phyloP scores from a whole-genome alignment of 129 eudicot genomes.

The Lactuca saligna region DNA sequence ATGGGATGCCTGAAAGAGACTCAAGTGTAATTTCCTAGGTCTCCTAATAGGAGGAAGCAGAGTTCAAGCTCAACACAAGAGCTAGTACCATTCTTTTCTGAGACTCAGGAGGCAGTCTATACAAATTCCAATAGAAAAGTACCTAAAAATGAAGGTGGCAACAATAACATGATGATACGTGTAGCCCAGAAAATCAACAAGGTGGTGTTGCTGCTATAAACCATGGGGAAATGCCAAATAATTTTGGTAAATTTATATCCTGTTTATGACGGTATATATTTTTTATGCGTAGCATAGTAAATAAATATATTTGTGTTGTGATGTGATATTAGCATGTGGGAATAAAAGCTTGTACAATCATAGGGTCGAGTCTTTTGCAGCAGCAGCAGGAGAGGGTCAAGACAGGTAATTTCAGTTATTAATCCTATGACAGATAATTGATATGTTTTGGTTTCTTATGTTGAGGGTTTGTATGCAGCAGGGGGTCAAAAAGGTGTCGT shows the following conservation, averaged over 20 bases:
- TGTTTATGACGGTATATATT: slow-evolving; percentile 1
- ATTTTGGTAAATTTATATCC: slow-evolving; percentile 14
- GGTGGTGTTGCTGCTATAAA: slow-evolving; percentile 43
- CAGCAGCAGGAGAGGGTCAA: slow-evolving; percentile 19
- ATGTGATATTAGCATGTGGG: slow-evolving; percentile 34
- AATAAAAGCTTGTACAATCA: slow-evolving; percentile 42
- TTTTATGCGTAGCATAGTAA: neutral
- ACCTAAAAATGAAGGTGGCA: slow-evolving; percentile 16
- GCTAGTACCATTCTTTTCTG: too few relatives aligned
- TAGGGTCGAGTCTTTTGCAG: slow-evolving; percentile 43
- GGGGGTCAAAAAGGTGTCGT: slow-evolving; percentile 40
- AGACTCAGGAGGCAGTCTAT: too few relatives aligned
- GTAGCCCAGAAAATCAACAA: slow-evolving; percentile 41
- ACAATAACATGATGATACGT: slow-evolving; percentile 27
- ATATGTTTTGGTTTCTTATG: neutral
- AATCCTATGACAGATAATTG: slow-evolving; percentile 2
- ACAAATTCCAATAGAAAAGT: too few relatives aligned
- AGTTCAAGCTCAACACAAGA: too few relatives aligned
- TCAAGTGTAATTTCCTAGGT: too few relatives aligned
- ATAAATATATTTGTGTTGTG: slow-evolving; percentile 7
- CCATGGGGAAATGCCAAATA: slow-evolving; percentile 37
- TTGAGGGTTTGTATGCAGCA: neutral
- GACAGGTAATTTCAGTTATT: slow-evolving; percentile 40
- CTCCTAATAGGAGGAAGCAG: too few relatives aligned
- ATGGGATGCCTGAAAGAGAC: too few relatives aligned